Evolutionary conservation across 2,329 filamentous ascomycete species (phyloP), one percentile per base, ranked within the genome.

Genomic region (Colletotrichum costaricense): DNA sequence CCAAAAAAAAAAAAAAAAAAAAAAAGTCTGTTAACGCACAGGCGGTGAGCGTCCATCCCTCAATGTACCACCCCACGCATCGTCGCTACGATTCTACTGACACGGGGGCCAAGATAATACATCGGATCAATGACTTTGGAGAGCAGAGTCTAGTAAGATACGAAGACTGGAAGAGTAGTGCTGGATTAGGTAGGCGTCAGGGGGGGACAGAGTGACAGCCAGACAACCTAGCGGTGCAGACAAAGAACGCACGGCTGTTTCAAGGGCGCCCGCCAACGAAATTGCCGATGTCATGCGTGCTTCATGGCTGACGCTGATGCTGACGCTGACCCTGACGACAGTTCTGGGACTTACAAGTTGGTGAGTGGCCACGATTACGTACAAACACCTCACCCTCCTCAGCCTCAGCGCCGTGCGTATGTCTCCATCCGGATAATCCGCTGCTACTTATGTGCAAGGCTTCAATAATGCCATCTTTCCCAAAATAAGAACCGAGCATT

Each of bases 181-280:
- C 24, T 26, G 1, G 16, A 4, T 19, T 22, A 24, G 24, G 9
- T 22, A 24, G 33, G 16, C 33, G n/a, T n/a, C 33, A 57, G 63
- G 63, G 52, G 30, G 30, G 30, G 8, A 9, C 30, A 33, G 49
- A 22, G 49, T 22, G 52, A 65, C 30, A 28, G 22, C 33, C 24
- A 35, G 52, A 65, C 30, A 28, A 22, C 52, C 24, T 38, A 55
- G 46, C 49, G 63, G 28, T 28, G 57, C 57, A 33, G 60, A 57
- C 55, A 57, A 71, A 66, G 62, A 57, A 60, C 55, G 67, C 67
- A 66, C 67, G 67, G 64, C 67, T 72, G 71, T 73, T 71, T 73
- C 71, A 73, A 65, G 28, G 28, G 46, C 67, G 54, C 59, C 42
- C 60, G 42, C 59, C 67, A 70, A 33, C 42, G 42, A 70, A 70